Percentiles rank a stretch among this genome's conserved stretches.
Evolutionary conservation across 768 basidiomycete genomes (phyloP).

Genomic region (Russula sp.): DNA sequence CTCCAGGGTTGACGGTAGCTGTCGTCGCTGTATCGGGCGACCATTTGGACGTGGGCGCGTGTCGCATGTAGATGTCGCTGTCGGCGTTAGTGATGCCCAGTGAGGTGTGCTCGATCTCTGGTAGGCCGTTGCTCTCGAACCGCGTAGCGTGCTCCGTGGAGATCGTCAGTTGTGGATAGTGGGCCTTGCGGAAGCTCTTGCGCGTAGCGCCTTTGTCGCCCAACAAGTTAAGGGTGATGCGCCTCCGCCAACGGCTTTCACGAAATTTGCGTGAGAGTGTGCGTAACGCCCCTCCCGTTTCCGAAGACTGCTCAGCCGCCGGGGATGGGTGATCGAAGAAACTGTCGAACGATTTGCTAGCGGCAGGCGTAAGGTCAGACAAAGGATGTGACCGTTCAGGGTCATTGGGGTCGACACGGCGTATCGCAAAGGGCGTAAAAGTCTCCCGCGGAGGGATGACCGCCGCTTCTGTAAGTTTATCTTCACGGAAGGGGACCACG

Average conservation of each 20-base stretch:
- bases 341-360: slow-evolving; percentile 42
- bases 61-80: background rate
- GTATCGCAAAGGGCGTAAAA: background rate
- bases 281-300: background rate
- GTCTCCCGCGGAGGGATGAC: slow-evolving; percentile 31
- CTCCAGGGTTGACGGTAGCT: slow-evolving; percentile 18
- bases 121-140: slow-evolving; percentile 26
- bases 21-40: slow-evolving; percentile 27
- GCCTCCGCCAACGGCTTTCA: slow-evolving; percentile 16
- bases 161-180: slow-evolving; percentile 35
- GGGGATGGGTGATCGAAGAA: slow-evolving; percentile 35
- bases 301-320: slow-evolving; percentile 17
- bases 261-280: slow-evolving; percentile 25
- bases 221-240: slow-evolving; percentile 24
- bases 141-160: slow-evolving; percentile 38
- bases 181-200: slow-evolving; percentile 19
- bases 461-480: slow-evolving; percentile 23
- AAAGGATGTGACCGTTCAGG: slow-evolving; percentile 27
- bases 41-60: slow-evolving; percentile 29
- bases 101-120: slow-evolving; percentile 30
- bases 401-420: slow-evolving; percentile 45
- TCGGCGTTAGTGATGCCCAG: slow-evolving; percentile 21
- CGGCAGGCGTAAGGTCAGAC: slow-evolving; percentile 27
- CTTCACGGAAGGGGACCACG: slow-evolving; percentile 20
- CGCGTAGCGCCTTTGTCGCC: slow-evolving; percentile 22